Evolutionary conservation across 225 moss, liverwort and hornwort species (phyloP).

Genomic region (Neckera pumila): DNA sequence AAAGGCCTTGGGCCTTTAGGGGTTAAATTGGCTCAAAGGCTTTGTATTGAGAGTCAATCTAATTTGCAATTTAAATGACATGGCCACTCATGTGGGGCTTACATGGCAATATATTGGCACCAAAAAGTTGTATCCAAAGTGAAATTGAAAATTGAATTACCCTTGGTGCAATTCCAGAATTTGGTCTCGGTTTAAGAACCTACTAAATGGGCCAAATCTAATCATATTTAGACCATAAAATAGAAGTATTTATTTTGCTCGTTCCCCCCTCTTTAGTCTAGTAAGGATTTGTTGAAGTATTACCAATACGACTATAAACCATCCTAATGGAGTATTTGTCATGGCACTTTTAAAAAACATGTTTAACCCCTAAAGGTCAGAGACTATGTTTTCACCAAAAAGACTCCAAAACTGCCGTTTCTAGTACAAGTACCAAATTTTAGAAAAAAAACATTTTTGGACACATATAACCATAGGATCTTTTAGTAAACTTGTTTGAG

Average conservation of each 20-base stretch:
- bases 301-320: accelerated
- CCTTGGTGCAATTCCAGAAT: not conserved
- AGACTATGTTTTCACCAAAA: too few relatives aligned
- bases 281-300: not conserved
- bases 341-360: not conserved
- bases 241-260: not conserved
- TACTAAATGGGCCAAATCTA: not conserved
- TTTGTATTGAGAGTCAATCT: not conserved
- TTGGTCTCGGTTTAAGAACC: not conserved
- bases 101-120: accelerated
- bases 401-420: too few relatives aligned
- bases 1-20: too few relatives aligned
- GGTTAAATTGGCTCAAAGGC: not conserved
- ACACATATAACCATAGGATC: too few relatives aligned
- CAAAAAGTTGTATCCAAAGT: not conserved
- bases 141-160: not conserved
- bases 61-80: not conserved
- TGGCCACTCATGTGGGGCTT: accelerated
- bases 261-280: accelerated
- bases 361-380: too few relatives aligned
- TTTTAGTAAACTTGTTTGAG: too few relatives aligned
- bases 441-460: too few relatives aligned
- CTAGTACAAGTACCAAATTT: too few relatives aligned
- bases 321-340: accelerated
- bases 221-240: not conserved